Evolutionary conservation across 1,284 basidiomycete genomes (phyloP), one percentile per base, ranked within the genome.

Genomic region (Pholiota adiposa): DNA sequence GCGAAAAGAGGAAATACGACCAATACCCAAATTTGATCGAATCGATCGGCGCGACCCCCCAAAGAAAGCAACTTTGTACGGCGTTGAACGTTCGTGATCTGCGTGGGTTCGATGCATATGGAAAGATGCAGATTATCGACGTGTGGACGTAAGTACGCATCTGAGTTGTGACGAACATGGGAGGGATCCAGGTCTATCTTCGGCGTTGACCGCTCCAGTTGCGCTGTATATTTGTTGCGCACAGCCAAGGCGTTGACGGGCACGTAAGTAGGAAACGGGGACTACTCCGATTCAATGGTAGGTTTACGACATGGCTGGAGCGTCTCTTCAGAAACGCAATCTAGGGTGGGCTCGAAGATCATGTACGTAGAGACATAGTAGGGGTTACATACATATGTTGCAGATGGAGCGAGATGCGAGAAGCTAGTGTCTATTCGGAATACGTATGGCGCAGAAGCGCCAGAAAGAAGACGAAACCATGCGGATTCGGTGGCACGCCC

Each of bases 391-490:
- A 27, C 23, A 46, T 23, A 14, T 46, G 36, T 38, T 38, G 44
- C 44, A 46, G 44, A 46, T 46, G 44, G 44, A 46, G 23, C 44
- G 21, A 25, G 21, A 23, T n/a, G 21, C 44, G 44, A 23, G 44
- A 46, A 46, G 44, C 41, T 25, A 16, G 44, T 21, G 34, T 41
- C 23, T 50, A 38, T 4, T 50, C 52, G 51, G 3, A 46, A n/a
- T 25, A 21, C 36, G 36, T 38, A 38, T 38, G 44, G 48, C 56
- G 60, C 65, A 65, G 64, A 67, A 62, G 65, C 61, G 55, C 31
- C 49, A 38, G 50, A 29, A 57, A 56, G 60, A 56, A 57, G 40
- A 36, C 51, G 59, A 56, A 58, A 52, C 56, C 55, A 60, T 56
- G 58, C 48, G 61, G 54, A 51, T 38, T 34, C 50, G 25, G 58